Conservation (phyloP, 164 flowering plant genomes). For the grape (Vitis vinifera) region ASM3070453v1 NC_081823.1:8811501-8812000, state of each 20-base stretch:
- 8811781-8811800: conserved; percentile 97
- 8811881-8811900: conserved; percentile 12
- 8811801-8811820: not conserved
- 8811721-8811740: conserved; percentile 94
- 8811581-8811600: no score
- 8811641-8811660: no score
- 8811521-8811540: conserved; percentile 1
- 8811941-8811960: conserved; percentile 83
- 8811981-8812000: conserved; percentile 98
- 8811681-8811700: conserved; percentile 91
- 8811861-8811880: not conserved
- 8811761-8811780: conserved; percentile 91
- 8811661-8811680: not conserved
- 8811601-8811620: not conserved
- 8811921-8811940: conserved; percentile 87
- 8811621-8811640: not conserved
- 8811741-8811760: conserved; percentile 99
- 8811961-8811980: conserved; percentile 98
- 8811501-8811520: not conserved
- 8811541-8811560: no score
- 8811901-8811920: conserved; percentile 98
- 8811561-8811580: no score
- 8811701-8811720: conserved; percentile 92
- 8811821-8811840: not conserved
- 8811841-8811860: not conserved